Evolutionary conservation across 164 flowering plant species (phyloP), one percentile per base, ranked within the genome.

Genomic region (Macadamia tetraphylla): DNA sequence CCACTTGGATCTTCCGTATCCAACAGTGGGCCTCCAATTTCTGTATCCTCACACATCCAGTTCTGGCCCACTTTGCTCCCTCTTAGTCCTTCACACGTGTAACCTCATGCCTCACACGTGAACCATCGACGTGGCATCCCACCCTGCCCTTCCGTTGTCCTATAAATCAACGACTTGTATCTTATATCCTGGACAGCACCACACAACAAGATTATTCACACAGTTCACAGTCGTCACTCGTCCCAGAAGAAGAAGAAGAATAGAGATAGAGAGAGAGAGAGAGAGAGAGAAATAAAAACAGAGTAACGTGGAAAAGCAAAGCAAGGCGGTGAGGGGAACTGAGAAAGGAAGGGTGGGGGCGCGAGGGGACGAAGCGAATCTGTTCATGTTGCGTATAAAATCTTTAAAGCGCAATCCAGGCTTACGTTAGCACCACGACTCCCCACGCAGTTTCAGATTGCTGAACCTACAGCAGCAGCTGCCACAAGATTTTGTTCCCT

Each of bases 1-100:
- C 87, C 79, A 85, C 81, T 44, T 17, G 48, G 87, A 87, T 87
- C 77, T 74, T 77, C 87, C 86, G 83, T 79, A 85, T 85, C 87
- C 71, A 1, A 0, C 1, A 1, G 57, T 67, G 80, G 81, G 65
- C 65, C 81, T 14, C 81, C 79, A 62, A 62, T 12, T 59, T 10
- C 14, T 6, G 48, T 5, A 30, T 23, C 57, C 53, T 49, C 3
- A 1, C 51, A 3, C 51, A 46, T 7, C 3, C 51, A 46, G 6
- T 4, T 43, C 46, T 43, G 46, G 46, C 46, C 15, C 55, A 51
- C 15, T 10, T 35, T 59, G 65, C 10, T 65, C 23, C 60, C 49
- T 35, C n/a, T n/a, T n/a, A n/a, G 12, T 49, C 63, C 58, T 12
- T 31, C 44, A 23, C 55, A 32, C 59, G 40, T 56, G 52, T 56